A percentile compares a stretch with the other conserved stretches of the same genome.
These are phyloP conservation scores for Phylloporus sp. DNA, from an alignment of 768 basidiomycete species.

Conservation along the genomic window DNA sequence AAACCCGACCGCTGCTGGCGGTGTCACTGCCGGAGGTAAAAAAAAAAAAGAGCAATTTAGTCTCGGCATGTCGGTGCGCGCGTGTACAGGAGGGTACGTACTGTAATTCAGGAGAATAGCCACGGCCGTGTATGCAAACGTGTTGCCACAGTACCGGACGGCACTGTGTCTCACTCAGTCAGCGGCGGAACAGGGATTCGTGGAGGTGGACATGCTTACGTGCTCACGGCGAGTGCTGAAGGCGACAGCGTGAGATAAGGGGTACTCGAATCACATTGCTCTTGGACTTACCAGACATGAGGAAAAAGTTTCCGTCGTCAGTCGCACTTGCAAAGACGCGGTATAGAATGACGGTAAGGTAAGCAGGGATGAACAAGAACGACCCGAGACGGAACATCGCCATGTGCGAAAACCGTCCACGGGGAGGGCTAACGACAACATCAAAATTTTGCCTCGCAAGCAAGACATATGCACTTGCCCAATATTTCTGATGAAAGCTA, in stretches of 20 bases:
- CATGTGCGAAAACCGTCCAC: conserved; percentile 77
- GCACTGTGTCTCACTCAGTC: conserved; percentile 46
- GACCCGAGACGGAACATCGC: conserved; percentile 90
- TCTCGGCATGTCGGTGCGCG: background rate
- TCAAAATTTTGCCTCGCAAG: conserved; percentile 5
- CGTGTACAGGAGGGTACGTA: conserved; percentile 28
- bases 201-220: conserved; percentile 44
- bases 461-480: conserved; percentile 38
- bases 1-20: conserved; percentile 80
- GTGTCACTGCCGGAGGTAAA: conserved; percentile 60
- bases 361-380: conserved; percentile 82
- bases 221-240: conserved; percentile 70
- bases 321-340: conserved; percentile 64
- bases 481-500: conserved; percentile 46
- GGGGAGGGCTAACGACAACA: conserved; percentile 52
- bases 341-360: conserved; percentile 73
- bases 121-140: conserved; percentile 87
- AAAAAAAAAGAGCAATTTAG: background rate
- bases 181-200: background rate
- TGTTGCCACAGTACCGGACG: conserved; percentile 79
- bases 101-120: conserved; percentile 86
- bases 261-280: background rate
- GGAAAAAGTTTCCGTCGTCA: conserved; percentile 66
- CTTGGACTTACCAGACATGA: conserved; percentile 67
- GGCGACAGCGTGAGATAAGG: conserved; percentile 3